Evolutionary conservation across 768 basidiomycete species (phyloP).

Genomic region (Inosperma sp.): DNA sequence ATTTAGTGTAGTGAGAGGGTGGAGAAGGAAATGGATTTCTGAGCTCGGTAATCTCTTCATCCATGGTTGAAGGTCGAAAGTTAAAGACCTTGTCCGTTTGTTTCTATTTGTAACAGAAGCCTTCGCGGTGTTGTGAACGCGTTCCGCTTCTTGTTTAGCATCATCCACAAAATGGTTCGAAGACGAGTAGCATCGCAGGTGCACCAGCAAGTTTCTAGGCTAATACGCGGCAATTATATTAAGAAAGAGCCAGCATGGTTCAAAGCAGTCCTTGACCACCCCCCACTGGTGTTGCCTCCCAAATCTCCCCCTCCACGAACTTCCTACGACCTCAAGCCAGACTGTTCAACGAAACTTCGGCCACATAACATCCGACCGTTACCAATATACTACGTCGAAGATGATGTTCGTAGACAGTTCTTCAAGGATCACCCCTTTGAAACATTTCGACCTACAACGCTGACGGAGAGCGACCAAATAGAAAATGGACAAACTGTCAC

Average conservation of each 20-base stretch:
- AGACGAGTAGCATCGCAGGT: constrained; percentile 76
- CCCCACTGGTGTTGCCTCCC: constrained; percentile 83
- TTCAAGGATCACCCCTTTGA: constrained; percentile 97
- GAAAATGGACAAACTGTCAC: constrained; percentile 51
- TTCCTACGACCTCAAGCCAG: constrained; percentile 44
- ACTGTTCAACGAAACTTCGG: constrained; percentile 30
- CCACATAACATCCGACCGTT: constrained; percentile 44
- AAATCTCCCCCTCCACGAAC: constrained; percentile 60
- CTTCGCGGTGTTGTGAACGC: too few relatives aligned
- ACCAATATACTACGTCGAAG: constrained; percentile 75
- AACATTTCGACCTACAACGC: constrained; percentile 71
- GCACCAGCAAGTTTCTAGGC: constrained; percentile 79
- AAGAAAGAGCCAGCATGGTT: constrained; percentile 76
- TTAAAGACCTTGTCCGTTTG: not conserved
- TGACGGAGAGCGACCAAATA: constrained; percentile 68
- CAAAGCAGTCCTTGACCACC: constrained; percentile 77
- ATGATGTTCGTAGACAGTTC: constrained; percentile 83
- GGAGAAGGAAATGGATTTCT: constrained; percentile 89
- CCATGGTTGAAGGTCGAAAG: constrained; percentile 36
- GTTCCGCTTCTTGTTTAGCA: constrained; percentile 1
- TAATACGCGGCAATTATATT: constrained; percentile 63
- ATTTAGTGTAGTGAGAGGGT: constrained; percentile 77
- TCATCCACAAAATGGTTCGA: constrained; percentile 53
- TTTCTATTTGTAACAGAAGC: too few relatives aligned
- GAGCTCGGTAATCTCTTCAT: constrained; percentile 71